Conservation (phyloP, 192 early-diverging fungal species). For the Entomortierella beljakovae region DNA sequence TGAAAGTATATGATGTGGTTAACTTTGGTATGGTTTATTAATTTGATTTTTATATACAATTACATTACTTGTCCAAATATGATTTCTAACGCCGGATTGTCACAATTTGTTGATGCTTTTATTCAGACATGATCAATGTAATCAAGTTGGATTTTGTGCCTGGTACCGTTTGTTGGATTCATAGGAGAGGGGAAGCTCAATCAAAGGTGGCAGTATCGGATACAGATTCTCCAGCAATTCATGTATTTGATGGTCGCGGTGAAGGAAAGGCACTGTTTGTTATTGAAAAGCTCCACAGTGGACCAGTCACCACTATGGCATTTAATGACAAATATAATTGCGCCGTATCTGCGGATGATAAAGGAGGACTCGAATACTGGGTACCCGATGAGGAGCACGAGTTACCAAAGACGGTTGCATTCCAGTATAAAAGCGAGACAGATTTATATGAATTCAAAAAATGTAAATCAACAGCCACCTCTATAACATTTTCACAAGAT, state of each 20-base stretch:
- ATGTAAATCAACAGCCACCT: constrained; percentile 81
- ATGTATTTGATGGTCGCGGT: constrained; percentile 87
- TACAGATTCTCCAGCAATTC: constrained; percentile 71
- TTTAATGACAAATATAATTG: constrained; percentile 83
- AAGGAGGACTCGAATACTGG: constrained; percentile 98
- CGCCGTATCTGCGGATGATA: constrained; percentile 84
- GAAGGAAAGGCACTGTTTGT: constrained; percentile 71
- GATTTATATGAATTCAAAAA: constrained; percentile 98
- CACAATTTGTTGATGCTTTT: not conserved
- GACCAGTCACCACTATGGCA: constrained; percentile 84
- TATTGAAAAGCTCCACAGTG: constrained; percentile 73
- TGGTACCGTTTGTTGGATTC: constrained; percentile 85
- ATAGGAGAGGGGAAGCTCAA: constrained; percentile 85
- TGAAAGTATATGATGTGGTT: constrained; percentile 96
- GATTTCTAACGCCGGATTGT: not conserved
- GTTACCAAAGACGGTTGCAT: constrained; percentile 72
- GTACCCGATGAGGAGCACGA: constrained; percentile 72
- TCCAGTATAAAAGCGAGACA: constrained; percentile 92
- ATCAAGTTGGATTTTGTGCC: constrained; percentile 85
- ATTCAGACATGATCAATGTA: constrained; percentile 96
- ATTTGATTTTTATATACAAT: too few species aligned
- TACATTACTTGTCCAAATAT: not conserved
- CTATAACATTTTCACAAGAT: constrained; percentile 86
- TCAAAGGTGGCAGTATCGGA: constrained; percentile 90
- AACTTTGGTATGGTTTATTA: constrained; percentile 90